Evolutionary conservation across 148 eudicot species (phyloP).

Genomic region (Drosera capensis): DNA sequence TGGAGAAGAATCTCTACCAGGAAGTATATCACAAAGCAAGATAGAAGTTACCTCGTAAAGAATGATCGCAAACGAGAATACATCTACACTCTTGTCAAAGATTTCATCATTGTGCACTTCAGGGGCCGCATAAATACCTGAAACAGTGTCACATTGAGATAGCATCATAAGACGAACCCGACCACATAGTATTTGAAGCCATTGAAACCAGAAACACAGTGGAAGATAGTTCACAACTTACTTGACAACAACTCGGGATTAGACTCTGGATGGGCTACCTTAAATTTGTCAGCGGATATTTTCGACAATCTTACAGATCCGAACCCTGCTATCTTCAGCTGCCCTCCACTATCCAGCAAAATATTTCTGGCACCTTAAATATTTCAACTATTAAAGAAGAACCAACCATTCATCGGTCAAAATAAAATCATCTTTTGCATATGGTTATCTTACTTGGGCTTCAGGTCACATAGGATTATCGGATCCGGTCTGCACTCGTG

Average conservation of each 20-base stretch:
- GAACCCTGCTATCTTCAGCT: constrained; percentile 83
- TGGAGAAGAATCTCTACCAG: background rate
- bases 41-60: constrained; percentile 61
- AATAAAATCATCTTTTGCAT: constrained; percentile 25
- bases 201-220: background rate
- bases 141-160: constrained; percentile 3
- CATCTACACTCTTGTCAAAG: constrained; percentile 88
- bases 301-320: constrained; percentile 62
- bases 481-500: constrained; percentile 95
- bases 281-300: constrained; percentile 63
- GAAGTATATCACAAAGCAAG: background rate
- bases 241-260: constrained; percentile 46
- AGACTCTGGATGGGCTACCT: constrained; percentile 33
- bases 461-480: constrained; percentile 66
- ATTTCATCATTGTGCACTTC: constrained; percentile 68
- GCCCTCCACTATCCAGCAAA: constrained; percentile 96
- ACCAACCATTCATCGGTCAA: constrained; percentile 8
- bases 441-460: constrained; percentile 85
- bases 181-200: background rate
- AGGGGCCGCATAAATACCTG: constrained; percentile 85
- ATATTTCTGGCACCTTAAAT: constrained; percentile 99
- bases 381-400: constrained; percentile 51
- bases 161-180: background rate
- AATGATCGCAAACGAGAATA: constrained; percentile 72
- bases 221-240: constrained; percentile 15